Evolutionary conservation across 2,329 filamentous ascomycete species (phyloP).

Genomic region (Xylaria sp.): DNA sequence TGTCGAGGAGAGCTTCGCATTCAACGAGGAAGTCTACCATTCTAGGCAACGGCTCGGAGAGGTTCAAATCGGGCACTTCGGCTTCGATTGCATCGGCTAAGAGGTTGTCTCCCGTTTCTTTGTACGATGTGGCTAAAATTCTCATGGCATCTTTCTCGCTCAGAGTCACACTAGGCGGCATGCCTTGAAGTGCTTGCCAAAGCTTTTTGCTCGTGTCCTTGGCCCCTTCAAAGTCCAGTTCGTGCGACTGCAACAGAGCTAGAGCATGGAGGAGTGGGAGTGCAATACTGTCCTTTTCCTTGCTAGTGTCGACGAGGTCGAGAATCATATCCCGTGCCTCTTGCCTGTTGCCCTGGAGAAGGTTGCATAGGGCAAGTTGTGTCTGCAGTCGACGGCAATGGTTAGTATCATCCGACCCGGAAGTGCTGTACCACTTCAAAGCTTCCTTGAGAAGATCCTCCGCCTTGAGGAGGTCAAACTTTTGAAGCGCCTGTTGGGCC

Average conservation of each 20-base stretch:
- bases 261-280: conserved; percentile 17
- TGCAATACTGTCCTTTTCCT: conserved; percentile 5
- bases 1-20: conserved; percentile 15
- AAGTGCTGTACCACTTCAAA: conserved; percentile 15
- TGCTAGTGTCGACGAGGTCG: conserved; percentile 4
- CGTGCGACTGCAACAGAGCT: conserved; percentile 14
- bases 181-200: conserved; percentile 16
- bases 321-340: conserved; percentile 13
- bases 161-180: conserved; percentile 3
- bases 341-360: conserved; percentile 14
- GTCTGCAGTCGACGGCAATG: conserved; percentile 13
- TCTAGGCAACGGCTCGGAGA: conserved; percentile 15
- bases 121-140: conserved; percentile 16
- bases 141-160: conserved; percentile 16
- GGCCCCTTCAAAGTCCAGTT: conserved; percentile 17
- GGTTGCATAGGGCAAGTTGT: conserved; percentile 16
- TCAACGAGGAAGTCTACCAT: conserved; percentile 15
- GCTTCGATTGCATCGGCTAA: conserved; percentile 18
- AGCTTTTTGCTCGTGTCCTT: conserved; percentile 14
- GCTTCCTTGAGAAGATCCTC: conserved; percentile 15
- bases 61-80: conserved; percentile 15
- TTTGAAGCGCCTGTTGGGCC: conserved; percentile 16
- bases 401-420: conserved; percentile 12
- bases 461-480: conserved; percentile 15
- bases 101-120: conserved; percentile 14